Evolutionary conservation across 1,284 basidiomycete genomes (phyloP).

Genomic region (Schizopora paradoxa): DNA sequence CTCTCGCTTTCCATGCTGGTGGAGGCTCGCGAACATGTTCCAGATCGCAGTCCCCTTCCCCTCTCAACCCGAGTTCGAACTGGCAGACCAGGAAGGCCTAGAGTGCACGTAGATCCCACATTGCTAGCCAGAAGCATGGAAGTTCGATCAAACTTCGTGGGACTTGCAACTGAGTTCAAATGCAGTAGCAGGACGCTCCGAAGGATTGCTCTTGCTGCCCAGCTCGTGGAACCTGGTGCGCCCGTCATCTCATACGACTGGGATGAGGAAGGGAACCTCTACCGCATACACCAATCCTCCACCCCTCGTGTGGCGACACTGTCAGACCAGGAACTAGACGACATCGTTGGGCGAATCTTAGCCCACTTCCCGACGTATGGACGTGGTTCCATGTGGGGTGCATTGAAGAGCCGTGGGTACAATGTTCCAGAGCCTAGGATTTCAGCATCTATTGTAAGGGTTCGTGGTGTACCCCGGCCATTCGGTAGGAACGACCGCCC

Average conservation of each 20-base stretch:
- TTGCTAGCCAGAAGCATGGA: not conserved
- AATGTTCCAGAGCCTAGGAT: not conserved
- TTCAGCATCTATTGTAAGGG: not conserved
- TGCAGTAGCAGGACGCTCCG: not conserved
- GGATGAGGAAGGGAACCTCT: not conserved
- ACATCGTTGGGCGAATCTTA: not conserved
- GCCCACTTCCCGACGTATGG: not conserved
- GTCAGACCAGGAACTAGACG: not conserved
- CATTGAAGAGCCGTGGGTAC: not conserved
- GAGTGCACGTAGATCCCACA: not conserved
- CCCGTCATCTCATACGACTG: not conserved
- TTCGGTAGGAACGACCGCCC: slow-evolving; percentile 9
- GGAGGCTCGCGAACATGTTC: not conserved
- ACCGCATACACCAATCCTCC: not conserved
- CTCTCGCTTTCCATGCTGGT: not conserved
- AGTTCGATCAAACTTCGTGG: not conserved
- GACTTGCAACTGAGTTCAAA: not conserved
- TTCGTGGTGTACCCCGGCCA: not conserved
- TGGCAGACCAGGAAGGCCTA: not conserved
- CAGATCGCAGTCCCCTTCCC: not conserved
- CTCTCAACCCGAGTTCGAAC: not conserved
- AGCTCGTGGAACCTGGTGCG: not conserved
- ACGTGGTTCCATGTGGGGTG: not conserved
- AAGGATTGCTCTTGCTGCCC: not conserved
- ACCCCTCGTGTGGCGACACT: not conserved